These are phyloP conservation scores for Barnettozyma sucrosica DNA, from an alignment of 805 yeast species.

Conservation along the genomic window DNA sequence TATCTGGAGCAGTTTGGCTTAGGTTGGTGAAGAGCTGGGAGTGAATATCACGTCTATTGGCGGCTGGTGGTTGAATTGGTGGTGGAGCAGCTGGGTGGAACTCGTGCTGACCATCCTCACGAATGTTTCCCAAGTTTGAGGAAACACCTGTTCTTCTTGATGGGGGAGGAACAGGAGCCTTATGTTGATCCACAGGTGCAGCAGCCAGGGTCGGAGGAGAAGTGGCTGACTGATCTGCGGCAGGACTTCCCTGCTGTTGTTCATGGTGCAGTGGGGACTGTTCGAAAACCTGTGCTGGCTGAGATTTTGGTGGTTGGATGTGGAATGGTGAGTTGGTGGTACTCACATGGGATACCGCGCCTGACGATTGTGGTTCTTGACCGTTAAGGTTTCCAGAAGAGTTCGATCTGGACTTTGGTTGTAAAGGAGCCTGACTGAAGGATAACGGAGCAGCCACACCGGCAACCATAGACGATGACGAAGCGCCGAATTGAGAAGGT, in stretches of 20 bases:
- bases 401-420: constrained; percentile 28
- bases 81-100: constrained; percentile 6
- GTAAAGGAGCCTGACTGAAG: constrained; percentile 30
- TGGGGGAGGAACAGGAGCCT: constrained; percentile 54
- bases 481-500: constrained; percentile 2
- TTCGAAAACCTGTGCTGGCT: constrained; percentile 14
- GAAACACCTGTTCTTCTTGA: constrained; percentile 37
- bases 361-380: background rate
- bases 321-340: constrained; percentile 7
- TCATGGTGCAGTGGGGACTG: constrained; percentile 7
- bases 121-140: constrained; percentile 25
- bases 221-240: background rate
- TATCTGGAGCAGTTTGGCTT: constrained; percentile 31
- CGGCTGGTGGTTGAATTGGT: constrained; percentile 9
- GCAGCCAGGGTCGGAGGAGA: background rate
- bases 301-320: constrained; percentile 13
- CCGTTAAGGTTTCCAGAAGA: constrained; percentile 11
- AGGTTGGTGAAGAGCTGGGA: constrained; percentile 43
- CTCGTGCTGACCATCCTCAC: constrained; percentile 24
- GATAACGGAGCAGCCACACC: constrained; percentile 18
- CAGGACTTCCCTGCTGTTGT: background rate
- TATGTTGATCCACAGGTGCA: constrained; percentile 14
- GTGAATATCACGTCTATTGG: constrained; percentile 34
- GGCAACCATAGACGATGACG: background rate
- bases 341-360: background rate